phyloP scores from a whole-genome alignment of 176 grass and related monocot species.

The Bonia amplexicaulis region DNA sequence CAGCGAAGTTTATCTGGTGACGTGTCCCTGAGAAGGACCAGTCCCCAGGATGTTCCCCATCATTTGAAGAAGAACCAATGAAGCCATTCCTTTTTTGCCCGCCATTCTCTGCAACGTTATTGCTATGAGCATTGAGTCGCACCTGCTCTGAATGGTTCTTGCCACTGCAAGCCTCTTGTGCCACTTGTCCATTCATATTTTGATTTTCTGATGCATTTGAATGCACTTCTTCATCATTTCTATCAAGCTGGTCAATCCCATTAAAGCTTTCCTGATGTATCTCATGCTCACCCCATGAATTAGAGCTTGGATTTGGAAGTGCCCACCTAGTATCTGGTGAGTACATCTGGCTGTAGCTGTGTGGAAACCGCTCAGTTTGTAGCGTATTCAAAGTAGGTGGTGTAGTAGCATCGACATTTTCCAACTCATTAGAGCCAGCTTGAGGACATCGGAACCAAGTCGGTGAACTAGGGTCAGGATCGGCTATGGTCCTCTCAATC shows the following conservation, averaged over 20 bases:
- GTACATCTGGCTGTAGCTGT: conserved; percentile 2
- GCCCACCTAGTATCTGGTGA: conserved; percentile 17
- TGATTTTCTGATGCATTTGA: conserved; percentile 14
- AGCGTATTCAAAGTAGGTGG: neutral
- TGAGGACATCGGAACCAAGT: neutral
- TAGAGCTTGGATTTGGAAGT: conserved; percentile 6
- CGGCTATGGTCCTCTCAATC: neutral
- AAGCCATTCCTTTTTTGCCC: conserved; percentile 4
- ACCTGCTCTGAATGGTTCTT: neutral
- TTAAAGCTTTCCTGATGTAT: conserved; percentile 13
- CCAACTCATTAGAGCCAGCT: neutral
- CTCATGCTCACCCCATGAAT: conserved; percentile 35
- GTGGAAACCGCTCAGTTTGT: neutral
- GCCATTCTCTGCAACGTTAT: conserved; percentile 13
- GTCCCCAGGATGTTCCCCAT: neutral
- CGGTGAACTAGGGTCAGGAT: conserved; percentile 9
- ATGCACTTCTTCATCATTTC: conserved; percentile 1
- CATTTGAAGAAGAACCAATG: conserved; percentile 8
- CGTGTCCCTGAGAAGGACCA: neutral
- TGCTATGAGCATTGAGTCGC: neutral
- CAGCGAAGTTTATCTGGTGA: conserved; percentile 24
- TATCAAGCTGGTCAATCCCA: conserved; percentile 11
- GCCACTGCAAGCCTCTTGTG: conserved; percentile 20
- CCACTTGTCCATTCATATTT: neutral
- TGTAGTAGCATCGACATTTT: conserved; percentile 4